Base-by-base conservation (phyloP, 345 rosid species). In the Melaleuca quinquenervia region DNA sequence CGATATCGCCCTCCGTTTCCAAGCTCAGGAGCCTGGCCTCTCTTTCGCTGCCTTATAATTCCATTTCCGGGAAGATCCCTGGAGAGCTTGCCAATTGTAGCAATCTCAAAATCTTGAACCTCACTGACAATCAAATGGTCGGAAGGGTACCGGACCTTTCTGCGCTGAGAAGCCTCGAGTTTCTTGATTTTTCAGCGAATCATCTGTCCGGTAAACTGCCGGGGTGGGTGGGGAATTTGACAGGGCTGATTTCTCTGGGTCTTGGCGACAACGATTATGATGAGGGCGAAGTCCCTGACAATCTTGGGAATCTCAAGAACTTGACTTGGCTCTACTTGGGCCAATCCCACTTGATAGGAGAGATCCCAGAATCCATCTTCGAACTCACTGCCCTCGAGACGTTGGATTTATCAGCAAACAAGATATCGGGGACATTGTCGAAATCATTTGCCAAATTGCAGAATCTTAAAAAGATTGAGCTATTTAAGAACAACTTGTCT, bases 81-180 rank as follows among this genome's bases (percentile, higher is more conserved):
- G 9, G 18, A 14, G 91, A 89, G 87, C 86, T 97, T 11, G 48
- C 82, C 86, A 64, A 88, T 20, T 95, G 97, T 84, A 90, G 52
- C 64, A 89, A 85, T 86, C 96, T 97, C 16, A 89, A 86, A 52
- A 89, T 90, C 32, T 89, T 97, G 89, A 97, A 97, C 83, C 90
- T 97, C 49, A 82, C 96, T 3, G 15, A 45, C 20, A 97, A 97
- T 60, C 1, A 48, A 41, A 88, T 97, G 91, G 85, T 86, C 2
- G 97, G 99, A 7, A 84, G 9, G 2, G 24, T 97, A 16, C 99
- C 97, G 0, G 96, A 95, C 88, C 90, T 97, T 82, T 94, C 98
- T 0, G 76, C 85, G 3, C 87, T 97, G 75, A 90, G 20, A 82
- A 88, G 56, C 88, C 86, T 97, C 86, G 87, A 90, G 84, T 22